Evolutionary conservation across 768 basidiomycete genomes (phyloP), one percentile per base, ranked within the genome.

Genomic region (Kwoniella botswanensis): DNA sequence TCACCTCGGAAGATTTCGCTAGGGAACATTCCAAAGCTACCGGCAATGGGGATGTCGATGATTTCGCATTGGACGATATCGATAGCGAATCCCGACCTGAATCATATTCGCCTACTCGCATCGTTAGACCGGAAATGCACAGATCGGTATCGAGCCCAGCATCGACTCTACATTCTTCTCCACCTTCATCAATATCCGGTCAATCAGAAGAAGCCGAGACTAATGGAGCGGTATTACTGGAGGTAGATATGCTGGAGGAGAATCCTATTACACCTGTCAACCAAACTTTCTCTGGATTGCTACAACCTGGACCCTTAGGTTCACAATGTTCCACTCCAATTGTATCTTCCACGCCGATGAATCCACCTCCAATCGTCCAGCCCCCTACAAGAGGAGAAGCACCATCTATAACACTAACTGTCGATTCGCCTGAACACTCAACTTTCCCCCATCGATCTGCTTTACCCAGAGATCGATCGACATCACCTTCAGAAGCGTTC

Each of bases 1-100:
- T 79, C 72, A 82, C 80, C n/a, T 77, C 76, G 3, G 77, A 78
- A 58, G 80, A 82, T 53, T 78, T 79, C 60, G 73, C 68, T 21
- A 63, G 74, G 43, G 72, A 79, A 41, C 63, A 65, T 10, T 56
- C 67, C 12, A 67, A 46, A 26, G 52, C 61, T 42, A 29, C 22
- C 2, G 57, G 53, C 42, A 53, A 58, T 13, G 29, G 55, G n/a
- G 63, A 55, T 4, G 66, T 63, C 12, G 73, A 71, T 43, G 71
- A 71, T 18, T 61, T 61, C 55, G 24, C 22, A 10, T 35, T 68
- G 24, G 70, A 71, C 22, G 59, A 52, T 35, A 63, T 68, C 55
- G 68, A 66, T 63, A 52, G 18, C 42, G 67, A 43, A 24, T 62
- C 41, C 21, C n/a, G 50, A 52, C 29, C 55, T 24, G 52, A 50